Base-by-base conservation (phyloP, 495 filamentous ascomycete genomes). In the Entonaema liquescens region DNA sequence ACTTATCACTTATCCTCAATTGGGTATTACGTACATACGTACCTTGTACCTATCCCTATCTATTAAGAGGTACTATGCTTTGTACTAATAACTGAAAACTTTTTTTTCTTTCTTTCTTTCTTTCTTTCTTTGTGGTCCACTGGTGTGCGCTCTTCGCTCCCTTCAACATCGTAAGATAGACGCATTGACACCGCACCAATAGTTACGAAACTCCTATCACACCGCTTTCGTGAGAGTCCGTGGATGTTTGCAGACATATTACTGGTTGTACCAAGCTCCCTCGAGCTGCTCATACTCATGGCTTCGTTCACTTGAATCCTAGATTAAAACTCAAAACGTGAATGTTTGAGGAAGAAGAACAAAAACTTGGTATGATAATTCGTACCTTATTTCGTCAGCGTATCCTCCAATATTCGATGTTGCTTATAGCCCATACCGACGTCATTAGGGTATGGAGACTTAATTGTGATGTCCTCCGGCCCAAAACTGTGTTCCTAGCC, bases 111-210 rank as follows among this genome's bases (percentile, higher is more conserved):
- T 56, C 9, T 56, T 44, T 12, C 9, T 13, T 53, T n/a, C n/a
- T n/a, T n/a, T n/a, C n/a, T n/a, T 47, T 40, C 12, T 40, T 55
- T 47, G 26, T 26, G 35, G 2, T 19, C 29, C 31, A 26, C 47
- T 52, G 35, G 12, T 9, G 25, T 13, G 7, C 25, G 42, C 19
- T 54, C 21, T 17, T 29, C 19, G 25, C 23, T 7, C 25, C n/a
- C 23, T 31, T 53, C 33, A 12, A 17, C 40, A 58, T 62, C 59
- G 52, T 68, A 68, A 69, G 29, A 69, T 44, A 6, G 29, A 64
- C 26, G 35, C 49, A 65, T 52, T 50, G 36, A 49, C n/a, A 56
- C 31, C 38, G 61, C 55, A 65, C 50, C 56, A 60, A 56, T 56
- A 15, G 21, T 47, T 60, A 38, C 19, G 2, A 59, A 60, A 59